Evolutionary conservation across 257 asterid genomes (phyloP), one percentile per base, ranked within the genome.

Genomic region (Cinchona pubescens): DNA sequence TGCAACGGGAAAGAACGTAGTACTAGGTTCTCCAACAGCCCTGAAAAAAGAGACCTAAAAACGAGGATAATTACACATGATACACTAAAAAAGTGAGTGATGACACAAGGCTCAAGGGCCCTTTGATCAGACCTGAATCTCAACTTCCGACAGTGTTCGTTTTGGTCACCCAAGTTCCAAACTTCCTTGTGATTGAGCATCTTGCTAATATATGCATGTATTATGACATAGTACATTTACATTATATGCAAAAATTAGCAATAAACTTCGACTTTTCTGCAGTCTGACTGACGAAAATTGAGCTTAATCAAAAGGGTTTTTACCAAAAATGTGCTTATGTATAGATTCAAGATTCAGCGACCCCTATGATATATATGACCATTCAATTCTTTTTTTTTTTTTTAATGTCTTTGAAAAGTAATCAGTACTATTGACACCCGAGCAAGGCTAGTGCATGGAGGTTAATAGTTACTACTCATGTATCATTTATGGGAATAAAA

Each of bases 41-140:
- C 34, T 48, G 72, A 42, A 29, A 78, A n/a, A 71, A 67, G 65
- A 46, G 56, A 58, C 56, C 71, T 69, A 13, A 49, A 73, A 66
- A 45, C 71, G 59, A 56, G 66, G 58, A 69, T 66, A 49, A 37
- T 21, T 46, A 46, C 46, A 23, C 38, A 37, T 70, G 74, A 42
- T 71, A 3, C 42, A 40, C 69, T 37, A 65, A 35, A 62, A 73
- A 73, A 42, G 66, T 42, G 64, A 45, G 35, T 15, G 48, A 38
- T 72, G 77, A 67, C 79, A 73, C 81, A 76, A 70, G 76, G 84
- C 86, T 82, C 83, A 71, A 72, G 78, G 62, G 21, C 8, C 68
- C 63, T 25, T 0, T 29, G 58, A 49, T 79, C 42, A 49, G 49
- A 69, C 51, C 70, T 46, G 67, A 42, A 79, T 82, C 70, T 62